Evolutionary conservation across 2,329 filamentous ascomycete genomes (phyloP), one percentile per base, ranked within the genome.

Genomic region (Fusarium falciforme): DNA sequence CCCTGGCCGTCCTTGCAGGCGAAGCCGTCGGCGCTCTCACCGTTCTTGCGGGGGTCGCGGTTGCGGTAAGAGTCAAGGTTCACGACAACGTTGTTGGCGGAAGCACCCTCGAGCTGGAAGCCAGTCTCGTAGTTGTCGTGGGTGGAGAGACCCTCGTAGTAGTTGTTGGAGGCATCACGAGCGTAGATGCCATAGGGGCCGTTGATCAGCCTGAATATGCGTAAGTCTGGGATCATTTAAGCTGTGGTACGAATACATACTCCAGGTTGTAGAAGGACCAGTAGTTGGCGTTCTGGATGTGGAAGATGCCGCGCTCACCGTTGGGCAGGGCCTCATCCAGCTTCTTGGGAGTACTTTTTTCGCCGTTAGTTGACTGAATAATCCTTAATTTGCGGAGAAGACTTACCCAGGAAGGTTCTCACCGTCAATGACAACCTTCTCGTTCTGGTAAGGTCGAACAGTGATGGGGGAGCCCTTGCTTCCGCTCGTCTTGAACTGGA

Each of bases 11-110:
- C 82, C 75, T 88, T 88, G 75, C 82, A 84, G 2, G 82, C 86
- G 52, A 87, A 85, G 1, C 86, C 86, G 62, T 88, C 86, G 11
- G 86, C 86, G 42, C 83, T 85, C 76, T 88, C 86, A 16, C 86
- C 86, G 52, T 88, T 88, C 80, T 87, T 88, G 59, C 86, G 83
- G 6, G 86, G 86, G 54, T 86, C 84, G 0, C 84, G 82, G 76
- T 86, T 86, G 29, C 79, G 77, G 70, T 85, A 85, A 4, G 84
- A 85, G 76, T 86, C 84, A 1, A 86, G 79, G 64, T 84, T 83
- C 8, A 84, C 69, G 33, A 86, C 79, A n/a, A 80, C 80, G 74
- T 85, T 85, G 67, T 84, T 82, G 35, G 68, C 66, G 0, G 79
- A 71, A 29, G 70, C 62, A 2, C 82, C 81, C 47, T 83, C 76